phyloP scores from a whole-genome alignment of 73 alveolate genomes.

The Paramecium primaurelia region DNA sequence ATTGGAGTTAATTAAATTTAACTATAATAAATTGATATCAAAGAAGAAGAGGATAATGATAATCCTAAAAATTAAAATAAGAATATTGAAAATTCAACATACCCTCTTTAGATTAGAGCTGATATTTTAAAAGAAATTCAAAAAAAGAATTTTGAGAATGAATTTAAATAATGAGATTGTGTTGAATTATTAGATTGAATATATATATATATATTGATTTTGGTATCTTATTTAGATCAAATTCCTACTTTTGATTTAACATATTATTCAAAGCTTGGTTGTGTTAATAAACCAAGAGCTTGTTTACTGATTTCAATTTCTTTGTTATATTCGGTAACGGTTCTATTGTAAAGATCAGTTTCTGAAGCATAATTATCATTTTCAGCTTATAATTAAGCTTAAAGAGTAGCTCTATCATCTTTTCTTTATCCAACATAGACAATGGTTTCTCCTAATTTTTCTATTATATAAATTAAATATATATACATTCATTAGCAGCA shows the following conservation, averaged over 20 bases:
- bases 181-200: background rate
- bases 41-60: background rate
- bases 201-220: background rate
- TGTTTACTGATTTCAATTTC: background rate
- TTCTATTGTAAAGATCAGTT: slow-evolving; percentile 39
- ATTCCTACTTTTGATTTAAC: slow-evolving; percentile 44
- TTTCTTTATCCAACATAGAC: background rate
- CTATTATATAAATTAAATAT: background rate
- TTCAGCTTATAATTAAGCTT: slow-evolving; percentile 29
- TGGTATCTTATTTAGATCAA: background rate
- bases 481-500: slow-evolving; percentile 30
- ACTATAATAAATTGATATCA: background rate
- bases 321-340: slow-evolving; percentile 8
- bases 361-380: slow-evolving; percentile 42
- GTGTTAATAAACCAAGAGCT: background rate
- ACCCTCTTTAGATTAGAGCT: background rate
- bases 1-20: background rate
- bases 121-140: background rate
- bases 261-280: slow-evolving; percentile 22
- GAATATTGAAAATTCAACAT: background rate
- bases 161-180: background rate
- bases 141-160: background rate
- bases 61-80: background rate
- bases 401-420: slow-evolving; percentile 4
- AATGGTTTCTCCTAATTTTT: slow-evolving; percentile 23